Evolutionary conservation across 208 protist species (phyloP), one percentile per base, ranked within the genome.

Genomic region (Acanthamoeba lenticulata): DNA sequence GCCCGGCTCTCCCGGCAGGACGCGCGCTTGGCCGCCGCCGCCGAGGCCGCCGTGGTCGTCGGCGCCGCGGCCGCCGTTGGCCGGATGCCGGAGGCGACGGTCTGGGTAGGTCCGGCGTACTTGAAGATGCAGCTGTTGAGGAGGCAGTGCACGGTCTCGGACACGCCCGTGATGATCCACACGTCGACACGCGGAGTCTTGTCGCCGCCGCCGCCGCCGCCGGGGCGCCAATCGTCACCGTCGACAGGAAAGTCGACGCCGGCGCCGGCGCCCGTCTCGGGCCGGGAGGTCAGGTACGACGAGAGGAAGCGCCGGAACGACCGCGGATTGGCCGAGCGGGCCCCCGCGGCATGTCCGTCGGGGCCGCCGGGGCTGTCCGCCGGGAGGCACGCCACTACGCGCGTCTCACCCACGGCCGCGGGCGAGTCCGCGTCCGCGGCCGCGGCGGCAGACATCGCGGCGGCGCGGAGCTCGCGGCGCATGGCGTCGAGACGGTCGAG

Each of bases 101-200:
- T 17, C 42, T 85, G 74, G 2, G 74, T 85, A 15, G 74, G 42
- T 11, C 74, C 74, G 1, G 17, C 38, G 42, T 55, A 85, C 42
- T 55, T 45, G 44, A 85, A 85, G 27, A 85, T 42, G 74, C 74
- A 85, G 74, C 44, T 85, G 74, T 85, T 85, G 74, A 85, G 74
- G 44, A 85, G 55, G 44, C 74, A 85, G 42, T 85, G n/a, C 13
- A 85, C 74, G 4, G 74, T 85, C 74, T 85, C 74, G 24, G 74
- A 85, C 0, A 85, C 74, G 24, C 74, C 74, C 0, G 74, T 85
- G 74, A 85, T 85, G 42, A 85, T 19, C 74, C 74, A 85, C 38
- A 85, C 74, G n/a, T 85, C 74, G 44, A 34, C 67, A 4, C 67
- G 67, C 60, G 19, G 21, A 29, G 57, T 5, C 57, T 67, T 67